phyloP scores from a whole-genome alignment of 441 rosid species.

The Corymbia calophylla region DNA sequence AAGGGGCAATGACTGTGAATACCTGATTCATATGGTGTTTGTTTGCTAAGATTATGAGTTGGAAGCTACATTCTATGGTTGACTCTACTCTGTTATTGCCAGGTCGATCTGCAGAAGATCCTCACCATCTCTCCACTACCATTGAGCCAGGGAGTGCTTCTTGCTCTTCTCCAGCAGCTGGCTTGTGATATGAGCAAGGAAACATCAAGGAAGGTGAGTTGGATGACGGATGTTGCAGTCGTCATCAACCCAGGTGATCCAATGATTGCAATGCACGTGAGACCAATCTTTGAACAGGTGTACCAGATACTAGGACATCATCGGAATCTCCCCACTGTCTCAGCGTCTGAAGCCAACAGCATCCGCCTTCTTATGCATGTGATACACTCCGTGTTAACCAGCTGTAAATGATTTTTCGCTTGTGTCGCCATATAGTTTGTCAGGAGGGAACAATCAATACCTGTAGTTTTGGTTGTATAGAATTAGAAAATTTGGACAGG shows the following conservation, averaged over 20 bases:
- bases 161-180: slow-evolving; percentile 70
- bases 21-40: background rate
- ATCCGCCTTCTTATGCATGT: slow-evolving; percentile 60
- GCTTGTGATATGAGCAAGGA: slow-evolving; percentile 61
- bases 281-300: slow-evolving; percentile 67
- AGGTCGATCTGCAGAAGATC: slow-evolving; percentile 60
- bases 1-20: background rate
- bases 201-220: slow-evolving; percentile 36
- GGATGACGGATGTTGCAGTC: slow-evolving; percentile 75
- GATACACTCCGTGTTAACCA: slow-evolving; percentile 47
- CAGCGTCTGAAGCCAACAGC: slow-evolving; percentile 37
- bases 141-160: slow-evolving; percentile 69
- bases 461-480: background rate
- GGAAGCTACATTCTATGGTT: background rate
- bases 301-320: slow-evolving; percentile 53
- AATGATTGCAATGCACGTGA: slow-evolving; percentile 47
- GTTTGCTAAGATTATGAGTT: background rate
- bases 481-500: background rate
- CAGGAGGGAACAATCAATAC: background rate
- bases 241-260: slow-evolving; percentile 61
- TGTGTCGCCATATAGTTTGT: background rate
- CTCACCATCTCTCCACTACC: slow-evolving; percentile 38
- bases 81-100: background rate
- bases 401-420: slow-evolving; percentile 50
- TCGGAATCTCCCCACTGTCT: slow-evolving; percentile 27